Evolutionary conservation across 176 grass and related monocot genomes (phyloP), one percentile per base, ranked within the genome.

Genomic region (Rhynchospora tenuis): DNA sequence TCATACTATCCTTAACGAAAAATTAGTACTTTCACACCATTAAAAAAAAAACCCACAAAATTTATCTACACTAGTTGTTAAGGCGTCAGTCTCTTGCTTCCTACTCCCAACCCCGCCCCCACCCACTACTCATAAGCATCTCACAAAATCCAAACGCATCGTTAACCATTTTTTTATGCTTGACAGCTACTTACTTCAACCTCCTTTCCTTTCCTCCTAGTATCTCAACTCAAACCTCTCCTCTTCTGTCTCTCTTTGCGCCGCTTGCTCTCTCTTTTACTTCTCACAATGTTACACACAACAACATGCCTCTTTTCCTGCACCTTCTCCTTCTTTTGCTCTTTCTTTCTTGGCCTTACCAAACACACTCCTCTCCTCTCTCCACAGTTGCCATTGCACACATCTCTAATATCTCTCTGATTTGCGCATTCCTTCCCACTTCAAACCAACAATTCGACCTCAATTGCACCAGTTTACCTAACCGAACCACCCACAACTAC

Each of bases 381-480:
- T 83, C 89, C 0, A 93, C 95, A 4, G 83, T 98, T 42, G 87
- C 95, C 38, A 79, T 98, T 85, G 89, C 95, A 59, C 90, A 14
- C 78, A 52, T 88, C 29, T 79, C 72, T 7, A 56, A 81, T 73
- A 81, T 73, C 3, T 91, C 92, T 42, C 73, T 94, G 23, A 92
- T 98, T 52, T 98, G 95, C 66, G 92, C 87, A 1, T 85, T 98
- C 19, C 90, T 98, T 3, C 95, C 86, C 1, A 84, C 86, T 0
- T 24, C 23, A 16, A 5, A 51, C 59, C 54, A 33, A n/a, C 48
- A 82, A 28, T 64, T 90, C 43, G 85, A 95, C 51, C 89, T 98
- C 55, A 93, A 91, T 82, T 98, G 95, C 82, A 94, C 92, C 22
- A 73, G 27, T 85, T 85, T 45, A 45, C 78, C 45, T 60, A 78